phyloP scores from a whole-genome alignment of 2,329 filamentous ascomycete species.

The Diaporthe ilicicola region DNA sequence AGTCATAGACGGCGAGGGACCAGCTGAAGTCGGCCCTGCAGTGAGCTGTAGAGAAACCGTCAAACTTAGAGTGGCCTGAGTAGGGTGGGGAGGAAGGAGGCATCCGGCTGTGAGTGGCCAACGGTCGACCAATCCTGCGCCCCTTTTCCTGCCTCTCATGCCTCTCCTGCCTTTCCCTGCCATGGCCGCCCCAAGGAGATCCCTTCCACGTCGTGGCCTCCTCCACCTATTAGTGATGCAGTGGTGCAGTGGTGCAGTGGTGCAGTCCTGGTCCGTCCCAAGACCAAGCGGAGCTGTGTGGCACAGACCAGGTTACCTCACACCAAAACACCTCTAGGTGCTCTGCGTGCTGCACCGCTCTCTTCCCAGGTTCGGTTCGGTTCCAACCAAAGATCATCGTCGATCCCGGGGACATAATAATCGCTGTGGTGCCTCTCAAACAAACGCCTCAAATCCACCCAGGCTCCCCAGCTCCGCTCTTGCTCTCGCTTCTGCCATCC shows the following conservation, averaged over 20 bases:
- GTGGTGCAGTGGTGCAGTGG: not conserved
- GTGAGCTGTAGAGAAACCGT: not conserved
- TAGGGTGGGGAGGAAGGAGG: not conserved
- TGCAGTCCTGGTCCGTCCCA: not conserved
- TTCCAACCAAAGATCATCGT: not conserved
- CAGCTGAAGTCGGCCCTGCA: conserved; percentile 3
- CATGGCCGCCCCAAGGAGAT: not conserved
- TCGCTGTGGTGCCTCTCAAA: conserved; percentile 6
- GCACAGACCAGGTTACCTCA: conserved; percentile 23
- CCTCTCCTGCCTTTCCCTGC: not conserved
- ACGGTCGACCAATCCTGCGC: not conserved
- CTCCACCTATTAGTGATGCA: too few relatives aligned
- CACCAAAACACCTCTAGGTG: not conserved
- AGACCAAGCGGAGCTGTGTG: not conserved
- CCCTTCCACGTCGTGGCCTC: not conserved
- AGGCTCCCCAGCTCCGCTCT: conserved; percentile 11
- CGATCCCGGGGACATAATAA: conserved; percentile 6
- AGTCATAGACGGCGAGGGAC: not conserved
- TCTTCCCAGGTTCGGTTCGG: not conserved
- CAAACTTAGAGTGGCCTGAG: conserved; percentile 8
- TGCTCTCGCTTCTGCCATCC: not conserved
- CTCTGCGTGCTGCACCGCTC: not conserved
- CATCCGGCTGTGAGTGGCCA: not conserved
- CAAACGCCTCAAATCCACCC: conserved; percentile 16
- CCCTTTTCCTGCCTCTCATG: conserved; percentile 1